Evolutionary conservation across 257 asterid genomes (phyloP).

Genomic region (Jaltomata sinuosa): DNA sequence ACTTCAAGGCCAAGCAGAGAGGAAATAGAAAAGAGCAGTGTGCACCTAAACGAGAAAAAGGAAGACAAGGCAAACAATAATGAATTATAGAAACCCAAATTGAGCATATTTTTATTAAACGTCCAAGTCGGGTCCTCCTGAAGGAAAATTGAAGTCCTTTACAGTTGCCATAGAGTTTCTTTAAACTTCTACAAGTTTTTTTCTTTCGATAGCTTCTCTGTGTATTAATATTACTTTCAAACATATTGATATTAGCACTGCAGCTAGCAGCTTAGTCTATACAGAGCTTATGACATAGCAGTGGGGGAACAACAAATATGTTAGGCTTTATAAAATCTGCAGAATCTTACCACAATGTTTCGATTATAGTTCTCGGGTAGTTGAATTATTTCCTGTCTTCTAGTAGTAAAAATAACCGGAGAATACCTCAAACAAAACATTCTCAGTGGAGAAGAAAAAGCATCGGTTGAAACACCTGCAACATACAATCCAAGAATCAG

Average conservation of each 20-base stretch:
- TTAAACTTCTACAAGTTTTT: not conserved
- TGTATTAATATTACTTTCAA: no score
- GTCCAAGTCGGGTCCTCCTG: not conserved
- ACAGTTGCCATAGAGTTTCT: not conserved
- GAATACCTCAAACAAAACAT: slow-evolving; percentile 56
- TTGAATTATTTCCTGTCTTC: slow-evolving; percentile 15
- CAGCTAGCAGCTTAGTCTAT: not conserved
- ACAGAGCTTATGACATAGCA: not conserved
- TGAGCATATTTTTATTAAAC: not conserved
- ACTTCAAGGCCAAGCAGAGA: not conserved
- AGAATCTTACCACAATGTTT: slow-evolving; percentile 32
- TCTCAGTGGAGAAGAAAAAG: slow-evolving; percentile 8
- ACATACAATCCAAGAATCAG: not conserved
- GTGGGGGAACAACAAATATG: not conserved
- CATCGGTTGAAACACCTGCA: not conserved
- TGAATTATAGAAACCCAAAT: not conserved
- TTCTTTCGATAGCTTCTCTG: not conserved
- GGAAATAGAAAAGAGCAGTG: not conserved
- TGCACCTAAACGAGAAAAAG: not conserved
- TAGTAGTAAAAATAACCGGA: slow-evolving; percentile 21
- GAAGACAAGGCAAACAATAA: not conserved
- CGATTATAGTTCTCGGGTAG: slow-evolving; percentile 11
- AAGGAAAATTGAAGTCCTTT: not conserved
- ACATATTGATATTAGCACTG: not conserved
- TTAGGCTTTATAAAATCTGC: not conserved